Evolutionary conservation across 306 rosid species (phyloP), one percentile per base, ranked within the genome.

Genomic region (Citrullus amarus): DNA sequence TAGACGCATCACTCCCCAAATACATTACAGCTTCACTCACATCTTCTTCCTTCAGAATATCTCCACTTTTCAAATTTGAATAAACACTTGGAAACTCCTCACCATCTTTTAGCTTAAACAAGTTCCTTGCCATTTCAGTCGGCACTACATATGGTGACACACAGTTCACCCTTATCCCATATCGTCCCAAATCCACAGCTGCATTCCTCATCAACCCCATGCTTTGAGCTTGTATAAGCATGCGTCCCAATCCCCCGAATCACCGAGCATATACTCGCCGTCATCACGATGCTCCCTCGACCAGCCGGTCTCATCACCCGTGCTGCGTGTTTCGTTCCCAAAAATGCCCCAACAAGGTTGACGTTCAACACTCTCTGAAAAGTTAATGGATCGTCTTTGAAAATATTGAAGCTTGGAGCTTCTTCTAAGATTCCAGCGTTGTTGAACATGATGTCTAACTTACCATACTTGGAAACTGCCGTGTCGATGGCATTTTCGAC

Each of bases 371-470:
- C 89, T 43, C 46, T 15, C 77, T 90, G 83, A 17, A 91, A 91
- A 2, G 80, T 83, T 0, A 72, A 78, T 32, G 53, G 63, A 9
- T 69, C 50, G 11, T 51, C 65, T 4, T 86, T 88, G 0, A 80
- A 12, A 8, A 90, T 87, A 82, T 10, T 77, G 38, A 65, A 60
- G 32, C 81, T 79, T 25, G 36, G 43, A 4, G 0, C 9, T 43
- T 43, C 20, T 0, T 51, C 86, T 0, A 0, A 0, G 15, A 80
- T 41, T 2, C 88, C 92, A 0, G 92, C 91, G 14, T 90, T 90
- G 76, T 87, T 90, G 61, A 79, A 62, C 91, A 90, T 86, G 67
- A 88, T 87, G 36, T 90, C 96, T 0, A 88, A 86, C 78, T 80
- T 84, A 13, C 91, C 96, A 0, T 86, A 54, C 16, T 81, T 71